phyloP scores from a whole-genome alignment of 805 yeast genomes.

The Nematodospora valgi region DNA sequence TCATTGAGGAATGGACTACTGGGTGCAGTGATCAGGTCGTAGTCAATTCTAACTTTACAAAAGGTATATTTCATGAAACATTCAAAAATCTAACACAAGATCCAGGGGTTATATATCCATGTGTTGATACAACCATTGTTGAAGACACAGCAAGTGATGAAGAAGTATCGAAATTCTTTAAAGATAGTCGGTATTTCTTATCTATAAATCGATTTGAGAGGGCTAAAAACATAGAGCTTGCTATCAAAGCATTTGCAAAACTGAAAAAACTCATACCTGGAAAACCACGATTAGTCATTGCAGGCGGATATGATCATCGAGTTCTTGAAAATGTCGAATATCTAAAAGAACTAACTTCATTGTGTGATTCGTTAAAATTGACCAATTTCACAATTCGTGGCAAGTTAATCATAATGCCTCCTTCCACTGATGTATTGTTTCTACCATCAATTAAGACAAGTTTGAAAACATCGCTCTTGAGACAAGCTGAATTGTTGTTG shows the following conservation, averaged over 20 bases:
- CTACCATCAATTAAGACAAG: slow-evolving; percentile 74
- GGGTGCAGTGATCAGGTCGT: slow-evolving; percentile 72
- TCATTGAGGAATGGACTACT: slow-evolving; percentile 79
- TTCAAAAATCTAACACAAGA: slow-evolving; percentile 44
- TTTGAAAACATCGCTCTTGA: slow-evolving; percentile 59
- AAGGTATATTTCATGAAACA: slow-evolving; percentile 59
- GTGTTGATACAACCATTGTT: slow-evolving; percentile 52
- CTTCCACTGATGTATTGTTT: slow-evolving; percentile 55
- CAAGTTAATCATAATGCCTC: slow-evolving; percentile 31
- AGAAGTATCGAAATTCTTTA: slow-evolving; percentile 35
- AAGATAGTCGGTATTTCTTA: slow-evolving; percentile 45
- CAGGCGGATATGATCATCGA: slow-evolving; percentile 88
- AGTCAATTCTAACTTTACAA: slow-evolving; percentile 87
- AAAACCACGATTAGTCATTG: slow-evolving; percentile 56
- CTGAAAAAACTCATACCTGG: slow-evolving; percentile 32
- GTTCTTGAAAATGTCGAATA: slow-evolving; percentile 75
- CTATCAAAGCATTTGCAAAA: slow-evolving; percentile 61
- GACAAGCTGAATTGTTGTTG: slow-evolving; percentile 55
- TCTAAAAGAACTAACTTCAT: slow-evolving; percentile 53
- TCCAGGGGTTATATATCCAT: slow-evolving; percentile 69
- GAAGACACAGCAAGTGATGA: slow-evolving; percentile 20
- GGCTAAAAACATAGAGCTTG: slow-evolving; percentile 78
- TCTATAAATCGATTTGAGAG: slow-evolving; percentile 88
- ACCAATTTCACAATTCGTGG: slow-evolving; percentile 44
- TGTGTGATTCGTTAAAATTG: slow-evolving; percentile 46